A percentile compares a stretch with the other conserved stretches of the same genome.
phyloP scores from a whole-genome alignment of 1,139 yeast genomes.

The Spathaspora sp. region DNA sequence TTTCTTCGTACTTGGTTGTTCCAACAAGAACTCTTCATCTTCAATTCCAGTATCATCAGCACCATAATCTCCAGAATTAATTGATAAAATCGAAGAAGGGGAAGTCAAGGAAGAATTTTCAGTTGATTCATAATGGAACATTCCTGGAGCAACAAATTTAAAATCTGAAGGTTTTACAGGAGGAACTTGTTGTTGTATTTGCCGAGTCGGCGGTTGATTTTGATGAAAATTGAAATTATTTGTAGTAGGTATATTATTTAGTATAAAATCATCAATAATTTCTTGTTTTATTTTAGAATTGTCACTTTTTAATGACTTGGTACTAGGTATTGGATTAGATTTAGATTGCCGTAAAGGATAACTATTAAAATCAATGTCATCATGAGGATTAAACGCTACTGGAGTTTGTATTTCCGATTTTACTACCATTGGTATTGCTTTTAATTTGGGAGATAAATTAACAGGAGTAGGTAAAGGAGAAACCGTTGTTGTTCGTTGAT shows the following conservation, averaged over 20 bases:
- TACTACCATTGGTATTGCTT: background rate
- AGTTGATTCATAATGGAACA: slow-evolving; percentile 4
- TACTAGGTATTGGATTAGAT: slow-evolving; percentile 7
- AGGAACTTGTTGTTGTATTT: background rate
- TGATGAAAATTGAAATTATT: slow-evolving; percentile 1
- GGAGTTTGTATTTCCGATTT: slow-evolving; percentile 11
- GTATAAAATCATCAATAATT: slow-evolving; percentile 39
- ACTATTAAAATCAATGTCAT: slow-evolving; percentile 3
- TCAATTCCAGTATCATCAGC: slow-evolving; percentile 14
- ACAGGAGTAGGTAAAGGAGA: slow-evolving; percentile 11
- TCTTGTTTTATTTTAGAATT: slow-evolving; percentile 39
- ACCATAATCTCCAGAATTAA: slow-evolving; percentile 29
- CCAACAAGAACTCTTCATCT: slow-evolving; percentile 3
- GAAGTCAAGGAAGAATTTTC: slow-evolving; percentile 27
- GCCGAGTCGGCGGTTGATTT: slow-evolving; percentile 3
- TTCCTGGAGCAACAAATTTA: background rate
- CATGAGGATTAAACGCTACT: slow-evolving; percentile 6
- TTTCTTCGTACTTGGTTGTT: slow-evolving; percentile 6
- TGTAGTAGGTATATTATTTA: slow-evolving; percentile 34
- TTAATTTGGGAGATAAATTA: slow-evolving; percentile 3
- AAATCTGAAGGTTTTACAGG: background rate
- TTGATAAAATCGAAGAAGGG: slow-evolving; percentile 35
- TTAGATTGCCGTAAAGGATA: slow-evolving; percentile 10
- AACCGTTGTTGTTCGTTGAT: slow-evolving; percentile 3
- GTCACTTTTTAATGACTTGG: slow-evolving; percentile 14